These are phyloP conservation scores for Thalassiosira pacifica DNA, from an alignment of 352 stramenopile genomes.

Conservation along the genomic window DNA sequence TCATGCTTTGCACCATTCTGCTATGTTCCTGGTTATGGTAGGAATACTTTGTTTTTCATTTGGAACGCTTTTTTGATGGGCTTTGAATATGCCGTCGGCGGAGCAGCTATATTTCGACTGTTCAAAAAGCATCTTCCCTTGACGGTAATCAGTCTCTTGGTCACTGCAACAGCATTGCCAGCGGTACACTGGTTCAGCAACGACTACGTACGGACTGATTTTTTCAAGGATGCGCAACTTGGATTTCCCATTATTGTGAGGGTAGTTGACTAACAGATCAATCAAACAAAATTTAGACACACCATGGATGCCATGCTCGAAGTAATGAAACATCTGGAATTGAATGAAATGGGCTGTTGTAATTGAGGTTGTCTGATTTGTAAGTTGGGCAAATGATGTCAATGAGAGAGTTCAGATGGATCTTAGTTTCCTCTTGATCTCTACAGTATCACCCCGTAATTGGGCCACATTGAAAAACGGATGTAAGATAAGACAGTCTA, in stretches of 20 bases:
- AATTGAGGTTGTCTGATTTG: no score
- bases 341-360: no score
- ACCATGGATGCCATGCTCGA: no score
- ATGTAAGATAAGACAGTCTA: no score
- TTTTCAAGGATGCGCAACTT: slow-evolving; percentile 69
- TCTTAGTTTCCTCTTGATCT: no score
- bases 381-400: no score
- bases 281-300: no score
- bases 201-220: slow-evolving; percentile 69
- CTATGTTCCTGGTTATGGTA: slow-evolving; percentile 52
- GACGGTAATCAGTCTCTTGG: slow-evolving; percentile 50
- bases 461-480: no score
- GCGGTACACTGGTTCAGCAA: slow-evolving; percentile 80
- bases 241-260: slow-evolving; percentile 1
- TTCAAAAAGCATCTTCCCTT: slow-evolving; percentile 50
- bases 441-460: no score
- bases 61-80: slow-evolving; percentile 79
- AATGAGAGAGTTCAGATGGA: no score
- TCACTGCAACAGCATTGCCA: slow-evolving; percentile 63
- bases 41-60: slow-evolving; percentile 74
- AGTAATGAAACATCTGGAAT: no score
- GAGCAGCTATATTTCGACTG: slow-evolving; percentile 44
- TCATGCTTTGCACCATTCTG: slow-evolving; percentile 34
- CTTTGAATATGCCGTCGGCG: slow-evolving; percentile 68
- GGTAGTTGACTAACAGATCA: no score